phyloP scores from a whole-genome alignment of 2,329 filamentous ascomycete species.

The Fusarium kyushuense region DNA sequence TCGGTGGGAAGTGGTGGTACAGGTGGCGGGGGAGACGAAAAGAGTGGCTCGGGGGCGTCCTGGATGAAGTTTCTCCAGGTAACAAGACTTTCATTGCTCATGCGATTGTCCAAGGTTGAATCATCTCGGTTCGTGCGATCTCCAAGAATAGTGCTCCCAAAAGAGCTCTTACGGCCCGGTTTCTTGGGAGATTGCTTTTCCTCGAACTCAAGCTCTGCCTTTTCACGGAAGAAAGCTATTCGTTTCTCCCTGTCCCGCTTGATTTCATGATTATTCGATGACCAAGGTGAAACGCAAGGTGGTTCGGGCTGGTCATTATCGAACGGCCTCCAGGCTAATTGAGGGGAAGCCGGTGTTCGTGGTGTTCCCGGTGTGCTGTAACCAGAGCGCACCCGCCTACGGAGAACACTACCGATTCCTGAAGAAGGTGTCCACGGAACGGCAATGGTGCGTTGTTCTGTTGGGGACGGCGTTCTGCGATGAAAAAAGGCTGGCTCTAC shows the following conservation, averaged over 20 bases:
- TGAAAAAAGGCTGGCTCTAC: not conserved
- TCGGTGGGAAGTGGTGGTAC: slow-evolving; percentile 44
- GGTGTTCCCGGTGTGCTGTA: slow-evolving; percentile 31
- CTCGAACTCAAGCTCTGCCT: slow-evolving; percentile 32
- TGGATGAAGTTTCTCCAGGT: slow-evolving; percentile 44
- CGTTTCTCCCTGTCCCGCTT: slow-evolving; percentile 37
- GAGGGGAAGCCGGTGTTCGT: slow-evolving; percentile 37
- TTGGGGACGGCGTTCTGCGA: slow-evolving; percentile 24
- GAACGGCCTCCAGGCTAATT: slow-evolving; percentile 46
- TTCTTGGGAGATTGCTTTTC: slow-evolving; percentile 15
- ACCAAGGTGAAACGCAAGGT: slow-evolving; percentile 44
- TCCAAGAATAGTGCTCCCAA: slow-evolving; percentile 24
- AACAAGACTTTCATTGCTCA: slow-evolving; percentile 45
- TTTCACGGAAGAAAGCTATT: slow-evolving; percentile 42
- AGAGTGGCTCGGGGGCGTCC: slow-evolving; percentile 42
- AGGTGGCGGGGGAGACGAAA: slow-evolving; percentile 44
- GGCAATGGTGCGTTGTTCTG: slow-evolving; percentile 3
- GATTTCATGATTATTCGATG: slow-evolving; percentile 35
- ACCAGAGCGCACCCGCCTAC: slow-evolving; percentile 44
- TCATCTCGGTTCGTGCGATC: slow-evolving; percentile 21
- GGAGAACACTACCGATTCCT: slow-evolving; percentile 44
- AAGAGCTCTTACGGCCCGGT: slow-evolving; percentile 17
- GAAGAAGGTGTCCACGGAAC: slow-evolving; percentile 42
- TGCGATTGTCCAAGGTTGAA: slow-evolving; percentile 6
- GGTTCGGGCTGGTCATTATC: slow-evolving; percentile 35